phyloP scores from a whole-genome alignment of 2,329 filamentous ascomycete species.

The Neurospora sp. region DNA sequence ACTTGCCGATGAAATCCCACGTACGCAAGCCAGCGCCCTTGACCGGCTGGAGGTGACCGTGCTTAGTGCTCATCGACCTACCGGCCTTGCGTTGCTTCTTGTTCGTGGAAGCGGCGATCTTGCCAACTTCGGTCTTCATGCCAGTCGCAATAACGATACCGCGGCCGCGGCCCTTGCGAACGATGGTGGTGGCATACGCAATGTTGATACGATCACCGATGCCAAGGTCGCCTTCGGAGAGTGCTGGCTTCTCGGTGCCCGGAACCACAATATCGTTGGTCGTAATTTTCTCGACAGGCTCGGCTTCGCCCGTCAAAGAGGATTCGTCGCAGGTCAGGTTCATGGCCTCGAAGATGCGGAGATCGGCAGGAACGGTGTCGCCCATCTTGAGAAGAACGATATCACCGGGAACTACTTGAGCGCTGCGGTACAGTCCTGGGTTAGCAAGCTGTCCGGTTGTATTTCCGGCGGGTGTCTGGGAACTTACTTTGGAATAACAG shows the following conservation, averaged over 20 bases:
- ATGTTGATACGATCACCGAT: slow-evolving; percentile 68
- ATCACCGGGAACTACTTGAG: slow-evolving; percentile 62
- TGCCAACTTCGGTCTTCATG: slow-evolving; percentile 67
- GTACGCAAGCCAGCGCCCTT: slow-evolving; percentile 32
- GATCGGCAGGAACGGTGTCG: slow-evolving; percentile 65
- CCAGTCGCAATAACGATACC: slow-evolving; percentile 66
- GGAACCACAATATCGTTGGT: slow-evolving; percentile 36
- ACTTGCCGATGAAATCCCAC: slow-evolving; percentile 24
- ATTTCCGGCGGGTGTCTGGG: background rate
- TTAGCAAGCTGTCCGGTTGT: slow-evolving; percentile 1
- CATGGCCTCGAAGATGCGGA: slow-evolving; percentile 62
- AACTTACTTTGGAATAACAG: slow-evolving; percentile 48
- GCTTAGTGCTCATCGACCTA: slow-evolving; percentile 32
- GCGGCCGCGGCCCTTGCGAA: slow-evolving; percentile 62
- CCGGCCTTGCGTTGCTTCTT: slow-evolving; percentile 38
- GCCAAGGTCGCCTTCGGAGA: slow-evolving; percentile 41
- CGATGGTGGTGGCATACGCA: slow-evolving; percentile 63
- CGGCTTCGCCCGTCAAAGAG: slow-evolving; percentile 66
- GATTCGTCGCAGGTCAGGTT: slow-evolving; percentile 74
- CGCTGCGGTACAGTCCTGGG: slow-evolving; percentile 26
- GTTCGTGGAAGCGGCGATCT: slow-evolving; percentile 58
- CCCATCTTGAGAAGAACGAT: slow-evolving; percentile 59
- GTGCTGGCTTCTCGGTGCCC: slow-evolving; percentile 35
- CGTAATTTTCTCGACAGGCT: slow-evolving; percentile 58
- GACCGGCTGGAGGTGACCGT: slow-evolving; percentile 30